Base-by-base conservation (phyloP, 2,329 filamentous ascomycete genomes). In the Elsinoe perseae region DNA sequence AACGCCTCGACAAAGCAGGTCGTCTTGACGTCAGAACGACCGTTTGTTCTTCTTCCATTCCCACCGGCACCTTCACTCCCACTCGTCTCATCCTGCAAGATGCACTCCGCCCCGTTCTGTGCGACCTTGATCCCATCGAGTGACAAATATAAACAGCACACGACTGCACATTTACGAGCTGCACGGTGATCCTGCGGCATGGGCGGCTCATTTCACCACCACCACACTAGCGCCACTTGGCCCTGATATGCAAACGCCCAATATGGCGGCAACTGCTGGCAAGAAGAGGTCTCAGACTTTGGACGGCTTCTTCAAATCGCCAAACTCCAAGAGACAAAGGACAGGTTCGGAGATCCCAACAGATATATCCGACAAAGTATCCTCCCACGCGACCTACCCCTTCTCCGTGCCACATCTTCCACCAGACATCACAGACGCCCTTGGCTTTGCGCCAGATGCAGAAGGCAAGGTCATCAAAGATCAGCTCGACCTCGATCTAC, bases 401-500 rank as follows among this genome's bases (percentile, higher is more conserved):
- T 77, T 76, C 59, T 65, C 77, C 8, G 71, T 83, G 28, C 69
- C 75, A 14, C 67, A 76, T 52, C 68, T 82, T 0, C 77, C 79
- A 1, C 27, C 63, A 0, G 58, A 69, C 5, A 69, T 82, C 43
- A 59, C 60, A 62, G 70, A 74, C 25, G 65, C 69, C 21, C 59
- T 80, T 1, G 69, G 69, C 40, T 71, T 71, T 44, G 65, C 65
- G 1, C 69, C 70, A 25, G 76, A 77, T 1, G 71, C 75, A 18
- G 73, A 80, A 58, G 80, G 77, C 1, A 76, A 72, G 44, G 63
- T 67, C 2, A 84, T 90, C 61, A 81, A 82, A 62, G 77, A 89
- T 64, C 82, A 86, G 63, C 79, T 81, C 0, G 80, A 90, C 60
- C 76, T 91, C 0, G 85, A 91, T 65, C 75, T 92, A 0, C 70